Evolutionary conservation across 139 green algal genomes (phyloP), one percentile per base, ranked within the genome.

Genomic region (Protoeuglena noctilucae): DNA sequence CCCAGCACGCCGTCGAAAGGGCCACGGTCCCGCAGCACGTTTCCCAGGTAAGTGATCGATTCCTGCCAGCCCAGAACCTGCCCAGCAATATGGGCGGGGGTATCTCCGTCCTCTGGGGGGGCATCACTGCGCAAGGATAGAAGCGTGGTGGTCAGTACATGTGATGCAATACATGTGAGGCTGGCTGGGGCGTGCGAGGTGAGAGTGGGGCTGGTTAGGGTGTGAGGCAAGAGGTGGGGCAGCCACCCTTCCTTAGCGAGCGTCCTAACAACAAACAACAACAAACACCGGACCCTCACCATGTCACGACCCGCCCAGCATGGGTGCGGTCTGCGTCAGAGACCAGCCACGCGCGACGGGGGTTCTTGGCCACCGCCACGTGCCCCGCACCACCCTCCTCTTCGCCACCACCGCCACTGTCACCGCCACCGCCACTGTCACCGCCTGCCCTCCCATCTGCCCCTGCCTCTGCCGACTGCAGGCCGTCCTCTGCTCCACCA

Each of bases 1-100:
- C 85, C 85, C 28, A 93, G 53, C 3, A 94, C 60, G 12, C 85
- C 85, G 45, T 94, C 80, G 53, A 87, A 85, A 0, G 75, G 79
- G 0, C 77, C 73, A 6, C 61, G 31, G 2, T 62, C 40, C 31
- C 1, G 2, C 12, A 88, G 28, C 19, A 63, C 68, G 1, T 31
- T 4, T 25, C 54, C 22, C 56, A 93, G 40, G 5, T 48, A 30
- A 0, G 53, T n/a, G 41, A 34, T 39, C 1, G 71, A 73, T 31
- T 67, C 56, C 22, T 45, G 22, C 83, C 83, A 89, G 3, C 84
- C 84, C 17, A 54, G 57, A 25, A 53, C 76, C 66, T 93, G 81
- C 14, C 19, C 51, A n/a, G n/a, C 22, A 52, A 56, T 60, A 73
- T 61, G 62, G 84, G 78, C 27, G 64, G 22, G 4, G 54, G 47